Percentiles rank a stretch among this genome's conserved stretches.
Conservation (phyloP, 1,284 basidiomycete genomes). For the Heterobasidion parviporum region DNA sequence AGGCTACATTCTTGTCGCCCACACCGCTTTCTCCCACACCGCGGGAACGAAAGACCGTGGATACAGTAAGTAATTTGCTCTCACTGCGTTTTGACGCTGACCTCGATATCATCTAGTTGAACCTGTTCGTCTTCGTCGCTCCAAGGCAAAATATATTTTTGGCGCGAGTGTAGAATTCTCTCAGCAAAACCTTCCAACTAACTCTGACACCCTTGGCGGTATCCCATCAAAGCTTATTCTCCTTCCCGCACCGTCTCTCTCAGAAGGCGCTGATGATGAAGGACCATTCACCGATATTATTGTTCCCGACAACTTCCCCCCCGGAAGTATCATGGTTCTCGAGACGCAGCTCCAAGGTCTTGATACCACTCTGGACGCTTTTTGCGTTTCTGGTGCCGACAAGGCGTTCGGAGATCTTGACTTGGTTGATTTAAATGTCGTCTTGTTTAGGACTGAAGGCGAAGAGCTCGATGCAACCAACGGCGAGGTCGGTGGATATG, state of each 20-base stretch:
- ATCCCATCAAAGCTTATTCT: conserved; percentile 67
- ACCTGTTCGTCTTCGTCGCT: conserved; percentile 76
- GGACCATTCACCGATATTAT: conserved; percentile 72
- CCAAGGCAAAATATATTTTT: conserved; percentile 71
- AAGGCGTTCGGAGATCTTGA: conserved; percentile 70
- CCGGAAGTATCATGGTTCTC: conserved; percentile 88
- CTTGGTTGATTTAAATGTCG: conserved; percentile 81
- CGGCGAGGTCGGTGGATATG: conserved; percentile 70
- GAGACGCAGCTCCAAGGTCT: conserved; percentile 72
- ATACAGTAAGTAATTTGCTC: conserved; percentile 40
- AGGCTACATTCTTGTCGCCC: conserved; percentile 85
- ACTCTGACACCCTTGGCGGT: conserved; percentile 57
- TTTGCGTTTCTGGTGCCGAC: conserved; percentile 61
- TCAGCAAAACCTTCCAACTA: conserved; percentile 43
- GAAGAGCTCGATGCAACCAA: conserved; percentile 85
- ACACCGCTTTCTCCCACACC: conserved; percentile 66
- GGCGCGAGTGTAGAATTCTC: conserved; percentile 69
- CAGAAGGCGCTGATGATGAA: conserved; percentile 53
- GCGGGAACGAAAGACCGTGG: conserved; percentile 77
- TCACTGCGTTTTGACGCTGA: not conserved
- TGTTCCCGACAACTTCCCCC: conserved; percentile 83
- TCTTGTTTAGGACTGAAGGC: conserved; percentile 77
- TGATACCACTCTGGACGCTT: conserved; percentile 57
- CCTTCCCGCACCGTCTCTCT: conserved; percentile 43
- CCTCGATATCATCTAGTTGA: conserved; percentile 42